Evolutionary conservation across 345 rosid genomes (phyloP).

Genomic region (Hirschfeldia incana): DNA sequence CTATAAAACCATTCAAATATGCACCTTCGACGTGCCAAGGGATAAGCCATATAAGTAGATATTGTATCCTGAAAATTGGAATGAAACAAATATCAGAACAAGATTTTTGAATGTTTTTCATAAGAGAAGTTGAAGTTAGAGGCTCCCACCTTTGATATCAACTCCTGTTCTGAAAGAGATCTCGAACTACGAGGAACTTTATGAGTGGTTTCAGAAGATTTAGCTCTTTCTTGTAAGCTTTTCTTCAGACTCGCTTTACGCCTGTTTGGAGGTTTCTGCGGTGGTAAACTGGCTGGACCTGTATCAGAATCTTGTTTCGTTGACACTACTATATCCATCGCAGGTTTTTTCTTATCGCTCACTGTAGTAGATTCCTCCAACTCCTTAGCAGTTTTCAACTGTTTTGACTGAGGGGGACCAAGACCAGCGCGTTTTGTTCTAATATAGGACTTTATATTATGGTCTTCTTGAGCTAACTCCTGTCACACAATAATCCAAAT

Average conservation of each 20-base stretch:
- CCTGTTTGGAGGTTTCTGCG: conserved; percentile 52
- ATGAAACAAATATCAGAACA: conserved; percentile 6
- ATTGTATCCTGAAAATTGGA: conserved; percentile 65
- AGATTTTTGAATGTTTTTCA: conserved; percentile 34
- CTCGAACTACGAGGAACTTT: conserved; percentile 47
- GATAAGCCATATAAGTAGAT: conserved; percentile 59
- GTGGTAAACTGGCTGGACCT: conserved; percentile 42
- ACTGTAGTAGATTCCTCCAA: conserved; percentile 44
- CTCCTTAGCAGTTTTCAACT: conserved; percentile 44
- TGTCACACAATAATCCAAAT: conserved; percentile 33
- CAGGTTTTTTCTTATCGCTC: conserved; percentile 47
- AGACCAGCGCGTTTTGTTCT: conserved; percentile 49
- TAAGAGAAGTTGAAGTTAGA: conserved; percentile 37
- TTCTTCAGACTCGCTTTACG: conserved; percentile 63
- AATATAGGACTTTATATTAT: conserved; percentile 32
- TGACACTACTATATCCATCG: conserved; percentile 40
- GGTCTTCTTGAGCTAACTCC: conserved; percentile 49
- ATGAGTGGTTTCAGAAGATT: conserved; percentile 43
- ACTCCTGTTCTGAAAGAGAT: conserved; percentile 43
- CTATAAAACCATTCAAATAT: conserved; percentile 92
- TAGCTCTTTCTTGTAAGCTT: conserved; percentile 44
- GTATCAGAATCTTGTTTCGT: conserved; percentile 48
- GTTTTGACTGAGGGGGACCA: conserved; percentile 51
- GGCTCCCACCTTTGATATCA: conserved; percentile 31
- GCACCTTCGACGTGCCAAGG: conserved; percentile 80